Evolutionary conservation across 2,329 filamentous ascomycete genomes (phyloP).

Genomic region (Microthyrium microscopicum): DNA sequence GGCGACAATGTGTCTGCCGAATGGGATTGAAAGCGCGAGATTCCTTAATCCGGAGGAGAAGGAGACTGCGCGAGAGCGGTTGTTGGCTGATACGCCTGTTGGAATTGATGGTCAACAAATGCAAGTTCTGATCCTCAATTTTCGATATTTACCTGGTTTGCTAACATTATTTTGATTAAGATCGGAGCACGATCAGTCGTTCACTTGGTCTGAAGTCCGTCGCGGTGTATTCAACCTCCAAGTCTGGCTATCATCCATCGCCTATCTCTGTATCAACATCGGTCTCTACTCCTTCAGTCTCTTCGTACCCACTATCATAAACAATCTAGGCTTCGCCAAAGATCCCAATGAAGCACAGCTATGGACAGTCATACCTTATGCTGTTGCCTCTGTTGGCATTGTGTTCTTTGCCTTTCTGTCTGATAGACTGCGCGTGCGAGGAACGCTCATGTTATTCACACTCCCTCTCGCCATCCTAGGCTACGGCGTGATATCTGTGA

Average conservation of each 20-base stretch:
- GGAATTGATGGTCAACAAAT: too few species aligned
- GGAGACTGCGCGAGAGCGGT: too few species aligned
- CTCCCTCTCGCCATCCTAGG: conserved; percentile 48
- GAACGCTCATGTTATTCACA: conserved; percentile 44
- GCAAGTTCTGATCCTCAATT: too few species aligned
- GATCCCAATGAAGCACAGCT: conserved; percentile 42
- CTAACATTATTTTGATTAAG: background rate
- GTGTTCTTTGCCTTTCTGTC: conserved; percentile 41
- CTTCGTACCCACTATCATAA: conserved; percentile 46
- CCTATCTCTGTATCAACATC: conserved; percentile 42
- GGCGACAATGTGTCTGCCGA: too few species aligned
- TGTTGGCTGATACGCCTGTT: too few species aligned
- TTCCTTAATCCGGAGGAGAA: too few species aligned
- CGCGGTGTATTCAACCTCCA: conserved; percentile 44
- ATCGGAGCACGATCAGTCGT: conserved; percentile 15
- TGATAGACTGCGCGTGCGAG: conserved; percentile 41
- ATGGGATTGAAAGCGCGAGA: too few species aligned
- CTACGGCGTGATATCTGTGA: conserved; percentile 46
- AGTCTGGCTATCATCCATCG: conserved; percentile 44
- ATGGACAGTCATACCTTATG: conserved; percentile 49
- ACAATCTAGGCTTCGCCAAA: conserved; percentile 35
- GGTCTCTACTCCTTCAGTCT: conserved; percentile 47
- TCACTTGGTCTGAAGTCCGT: conserved; percentile 45
- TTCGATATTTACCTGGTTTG: too few species aligned
- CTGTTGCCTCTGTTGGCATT: conserved; percentile 36